phyloP scores from a whole-genome alignment of 768 basidiomycete genomes.

The Mycena epipterygia region DNA sequence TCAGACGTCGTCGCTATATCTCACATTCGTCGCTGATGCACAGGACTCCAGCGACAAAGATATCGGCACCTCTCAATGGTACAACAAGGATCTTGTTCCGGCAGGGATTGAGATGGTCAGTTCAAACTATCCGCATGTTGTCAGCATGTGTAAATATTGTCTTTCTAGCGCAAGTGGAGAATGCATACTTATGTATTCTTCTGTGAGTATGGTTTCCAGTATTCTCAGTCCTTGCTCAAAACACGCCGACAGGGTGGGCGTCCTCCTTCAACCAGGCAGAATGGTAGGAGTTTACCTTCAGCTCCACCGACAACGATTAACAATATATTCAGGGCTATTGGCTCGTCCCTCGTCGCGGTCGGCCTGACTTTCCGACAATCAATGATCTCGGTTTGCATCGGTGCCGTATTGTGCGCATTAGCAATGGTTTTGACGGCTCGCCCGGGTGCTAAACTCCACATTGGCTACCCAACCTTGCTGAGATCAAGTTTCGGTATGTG shows the following conservation, averaged over 20 bases:
- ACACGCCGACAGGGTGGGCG: slow-evolving; percentile 29
- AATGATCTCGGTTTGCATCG: slow-evolving; percentile 38
- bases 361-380: slow-evolving; percentile 41
- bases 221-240: background rate
- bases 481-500: slow-evolving; percentile 40
- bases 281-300: slow-evolving; percentile 17
- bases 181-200: slow-evolving; percentile 37
- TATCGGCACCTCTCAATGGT: slow-evolving; percentile 30
- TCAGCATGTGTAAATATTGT: background rate
- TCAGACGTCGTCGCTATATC: background rate
- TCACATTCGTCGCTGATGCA: background rate
- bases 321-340: slow-evolving; percentile 31
- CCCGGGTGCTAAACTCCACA: slow-evolving; percentile 38
- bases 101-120: slow-evolving; percentile 23
- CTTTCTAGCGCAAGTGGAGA: slow-evolving; percentile 30
- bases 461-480: slow-evolving; percentile 38
- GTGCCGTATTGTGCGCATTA: slow-evolving; percentile 33
- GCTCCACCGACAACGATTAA: background rate
- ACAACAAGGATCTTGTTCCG: slow-evolving; percentile 34
- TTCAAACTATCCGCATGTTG: background rate
- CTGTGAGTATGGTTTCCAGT: slow-evolving; percentile 12
- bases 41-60: background rate
- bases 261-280: slow-evolving; percentile 37
- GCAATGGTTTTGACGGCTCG: slow-evolving; percentile 38
- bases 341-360: slow-evolving; percentile 39